phyloP scores from a whole-genome alignment of 2,329 filamentous ascomycete species.

The Penicillium sp. region DNA sequence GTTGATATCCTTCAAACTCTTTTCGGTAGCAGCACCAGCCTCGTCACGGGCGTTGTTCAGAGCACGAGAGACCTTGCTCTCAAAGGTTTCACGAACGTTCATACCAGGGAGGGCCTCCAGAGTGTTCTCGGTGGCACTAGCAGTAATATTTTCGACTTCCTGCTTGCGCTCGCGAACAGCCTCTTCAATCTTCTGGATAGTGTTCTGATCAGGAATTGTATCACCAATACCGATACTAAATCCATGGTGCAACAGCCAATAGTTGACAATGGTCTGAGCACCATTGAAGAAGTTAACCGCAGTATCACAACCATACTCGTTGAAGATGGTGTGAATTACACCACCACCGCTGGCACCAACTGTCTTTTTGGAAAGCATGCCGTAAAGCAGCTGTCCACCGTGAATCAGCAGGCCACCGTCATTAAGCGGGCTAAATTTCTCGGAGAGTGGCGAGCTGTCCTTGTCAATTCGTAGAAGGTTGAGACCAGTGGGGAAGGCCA shows the following conservation, averaged over 20 bases:
- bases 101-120: slow-evolving; percentile 96
- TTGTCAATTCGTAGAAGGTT: slow-evolving; percentile 72
- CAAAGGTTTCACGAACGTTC: slow-evolving; percentile 98
- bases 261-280: slow-evolving; percentile 90
- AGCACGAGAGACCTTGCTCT: slow-evolving; percentile 93
- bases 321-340: slow-evolving; percentile 95
- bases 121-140: slow-evolving; percentile 78
- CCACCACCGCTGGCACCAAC: slow-evolving; percentile 88
- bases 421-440: slow-evolving; percentile 64
- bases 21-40: slow-evolving; percentile 88
- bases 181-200: slow-evolving; percentile 81
- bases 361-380: slow-evolving; percentile 89
- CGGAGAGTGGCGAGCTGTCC: slow-evolving; percentile 59
- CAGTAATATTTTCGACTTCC: slow-evolving; percentile 76
- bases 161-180: slow-evolving; percentile 82
- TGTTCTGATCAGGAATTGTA: slow-evolving; percentile 86
- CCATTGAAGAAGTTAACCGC: slow-evolving; percentile 97
- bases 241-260: slow-evolving; percentile 95
- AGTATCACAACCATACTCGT: slow-evolving; percentile 83
- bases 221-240: slow-evolving; percentile 99
- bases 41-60: slow-evolving; percentile 95
- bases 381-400: slow-evolving; percentile 86
- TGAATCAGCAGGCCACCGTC: slow-evolving; percentile 84
- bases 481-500: slow-evolving; percentile 86
- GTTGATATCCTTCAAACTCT: slow-evolving; percentile 92